Percentiles rank a stretch among this genome's conserved stretches.
These are phyloP conservation scores for Aspergillus flavus DNA, from an alignment of 2,329 filamentous ascomycete genomes.

Conservation along the genomic window DNA sequence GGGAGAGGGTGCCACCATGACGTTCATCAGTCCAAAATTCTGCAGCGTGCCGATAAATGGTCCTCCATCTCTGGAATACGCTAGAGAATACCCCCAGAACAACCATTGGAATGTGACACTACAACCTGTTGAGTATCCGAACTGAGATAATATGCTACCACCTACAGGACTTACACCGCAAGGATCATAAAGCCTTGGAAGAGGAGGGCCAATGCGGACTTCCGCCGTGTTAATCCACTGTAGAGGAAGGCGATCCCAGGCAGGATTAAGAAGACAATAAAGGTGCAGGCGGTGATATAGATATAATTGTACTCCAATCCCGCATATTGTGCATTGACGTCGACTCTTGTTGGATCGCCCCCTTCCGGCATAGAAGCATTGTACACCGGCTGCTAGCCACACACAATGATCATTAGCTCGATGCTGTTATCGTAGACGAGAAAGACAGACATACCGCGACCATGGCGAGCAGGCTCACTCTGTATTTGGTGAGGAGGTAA, in stretches of 20 bases:
- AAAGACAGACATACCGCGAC: neutral
- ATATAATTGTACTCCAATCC: slow-evolving; percentile 64
- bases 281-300: slow-evolving; percentile 59
- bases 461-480: neutral
- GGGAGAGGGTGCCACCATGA: slow-evolving; percentile 62
- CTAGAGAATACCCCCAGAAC: slow-evolving; percentile 67
- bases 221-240: slow-evolving; percentile 63
- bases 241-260: slow-evolving; percentile 68
- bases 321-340: slow-evolving; percentile 61
- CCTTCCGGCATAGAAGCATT: slow-evolving; percentile 52
- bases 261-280: slow-evolving; percentile 68
- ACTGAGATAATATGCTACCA: neutral
- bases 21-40: slow-evolving; percentile 64
- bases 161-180: slow-evolving; percentile 48
- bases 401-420: neutral
- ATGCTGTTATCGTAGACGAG: neutral
- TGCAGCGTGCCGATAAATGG: slow-evolving; percentile 65
- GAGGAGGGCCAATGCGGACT: slow-evolving; percentile 63
- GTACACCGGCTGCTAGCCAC: slow-evolving; percentile 33
- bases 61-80: slow-evolving; percentile 62
- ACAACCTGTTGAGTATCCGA: neutral
- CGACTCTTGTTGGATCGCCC: slow-evolving; percentile 55
- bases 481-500: too few relatives aligned
- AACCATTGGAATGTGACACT: slow-evolving; percentile 57
- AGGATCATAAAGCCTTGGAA: slow-evolving; percentile 65